Evolutionary conservation across 2,329 filamentous ascomycete species (phyloP).

Genomic region (Acephala macrosclerotiorum): DNA sequence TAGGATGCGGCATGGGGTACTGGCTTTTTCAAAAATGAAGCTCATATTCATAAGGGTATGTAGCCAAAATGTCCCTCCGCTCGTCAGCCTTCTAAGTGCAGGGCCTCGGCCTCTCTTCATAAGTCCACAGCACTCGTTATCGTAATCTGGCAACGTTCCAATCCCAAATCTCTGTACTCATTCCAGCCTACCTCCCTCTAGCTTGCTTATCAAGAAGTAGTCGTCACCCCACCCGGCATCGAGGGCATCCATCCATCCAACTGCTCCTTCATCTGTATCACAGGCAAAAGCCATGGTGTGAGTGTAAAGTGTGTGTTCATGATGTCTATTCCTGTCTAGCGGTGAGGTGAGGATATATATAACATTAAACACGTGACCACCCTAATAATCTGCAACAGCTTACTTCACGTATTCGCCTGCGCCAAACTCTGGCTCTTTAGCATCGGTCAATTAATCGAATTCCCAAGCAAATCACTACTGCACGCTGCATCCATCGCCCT

Average conservation of each 20-base stretch:
- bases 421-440: slow-evolving; percentile 49
- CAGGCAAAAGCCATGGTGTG: too few species aligned
- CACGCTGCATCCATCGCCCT: slow-evolving; percentile 54
- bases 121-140: too few species aligned
- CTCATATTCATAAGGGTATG: too few species aligned
- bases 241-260: neutral
- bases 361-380: too few species aligned
- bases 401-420: neutral
- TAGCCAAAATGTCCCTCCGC: too few species aligned
- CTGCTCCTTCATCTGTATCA: neutral
- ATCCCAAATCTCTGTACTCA: neutral
- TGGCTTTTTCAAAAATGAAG: neutral
- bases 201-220: neutral
- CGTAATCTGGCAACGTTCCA: neutral
- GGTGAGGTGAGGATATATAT: too few species aligned
- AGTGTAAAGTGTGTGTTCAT: too few species aligned
- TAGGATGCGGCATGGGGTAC: neutral
- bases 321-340: too few species aligned
- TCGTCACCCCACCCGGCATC: neutral
- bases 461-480: slow-evolving; percentile 52
- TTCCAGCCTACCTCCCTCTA: neutral
- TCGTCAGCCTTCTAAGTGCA: too few species aligned
- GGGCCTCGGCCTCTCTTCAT: too few species aligned
- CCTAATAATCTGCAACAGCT: too few species aligned
- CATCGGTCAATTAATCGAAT: slow-evolving; percentile 49